A percentile compares a stretch with the other conserved stretches of the same genome.
Conservation (phyloP, 345 rosid genomes). For the Hibiscus trionum region DNA sequence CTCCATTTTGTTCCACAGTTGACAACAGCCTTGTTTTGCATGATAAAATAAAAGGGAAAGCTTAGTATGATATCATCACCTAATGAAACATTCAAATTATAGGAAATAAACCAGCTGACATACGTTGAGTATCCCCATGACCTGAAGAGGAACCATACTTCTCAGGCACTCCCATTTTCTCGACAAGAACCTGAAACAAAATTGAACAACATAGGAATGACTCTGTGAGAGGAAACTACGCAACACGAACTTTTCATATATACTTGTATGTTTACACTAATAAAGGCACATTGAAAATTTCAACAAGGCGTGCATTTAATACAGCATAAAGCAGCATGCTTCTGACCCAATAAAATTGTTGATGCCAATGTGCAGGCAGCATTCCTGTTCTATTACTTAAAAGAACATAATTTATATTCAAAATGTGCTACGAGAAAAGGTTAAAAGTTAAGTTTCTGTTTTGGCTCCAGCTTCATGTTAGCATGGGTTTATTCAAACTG, state of each 20-base stretch:
- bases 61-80: background rate
- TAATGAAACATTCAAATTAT: background rate
- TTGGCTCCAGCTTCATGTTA: background rate
- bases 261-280: background rate
- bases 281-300: background rate
- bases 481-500: background rate
- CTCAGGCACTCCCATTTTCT: slow-evolving; percentile 87
- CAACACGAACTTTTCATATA: background rate
- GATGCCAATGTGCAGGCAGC: background rate
- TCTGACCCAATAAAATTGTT: background rate
- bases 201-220: background rate
- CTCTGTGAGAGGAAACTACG: background rate
- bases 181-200: slow-evolving; percentile 69
- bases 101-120: slow-evolving; percentile 14
- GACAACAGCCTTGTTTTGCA: slow-evolving; percentile 52
- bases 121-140: slow-evolving; percentile 46
- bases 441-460: background rate
- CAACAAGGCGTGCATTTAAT: background rate
- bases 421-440: background rate
- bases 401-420: background rate
- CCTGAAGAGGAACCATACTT: slow-evolving; percentile 35
- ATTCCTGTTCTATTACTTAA: background rate
- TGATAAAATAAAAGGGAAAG: background rate
- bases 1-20: slow-evolving; percentile 58
- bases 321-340: background rate